Percentiles rank a stretch among this genome's conserved stretches.
Conservation (phyloP, 495 filamentous ascomycete species). For the Penicillium maclennaniae region DNA sequence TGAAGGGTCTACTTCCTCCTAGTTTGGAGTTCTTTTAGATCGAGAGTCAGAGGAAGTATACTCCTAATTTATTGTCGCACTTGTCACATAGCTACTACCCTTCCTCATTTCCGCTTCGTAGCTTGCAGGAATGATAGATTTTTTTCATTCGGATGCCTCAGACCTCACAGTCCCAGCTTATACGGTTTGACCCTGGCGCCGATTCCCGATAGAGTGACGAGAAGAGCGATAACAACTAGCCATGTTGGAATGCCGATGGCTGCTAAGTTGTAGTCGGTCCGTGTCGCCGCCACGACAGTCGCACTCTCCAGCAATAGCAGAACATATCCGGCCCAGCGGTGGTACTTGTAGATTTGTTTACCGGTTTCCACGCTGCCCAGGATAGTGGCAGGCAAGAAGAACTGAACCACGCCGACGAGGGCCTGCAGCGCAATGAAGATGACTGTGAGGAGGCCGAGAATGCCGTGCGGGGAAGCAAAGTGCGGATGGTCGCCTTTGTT, state of each 20-base stretch:
- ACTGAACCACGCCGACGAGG: slow-evolving; percentile 73
- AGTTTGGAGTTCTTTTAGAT: not conserved
- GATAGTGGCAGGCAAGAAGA: slow-evolving; percentile 56
- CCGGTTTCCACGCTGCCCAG: slow-evolving; percentile 77
- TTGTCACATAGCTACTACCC: not conserved
- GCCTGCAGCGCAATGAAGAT: slow-evolving; percentile 68
- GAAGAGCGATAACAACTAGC: slow-evolving; percentile 57
- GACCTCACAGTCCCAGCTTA: slow-evolving; percentile 64
- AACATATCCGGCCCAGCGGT: slow-evolving; percentile 74
- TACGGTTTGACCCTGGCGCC: slow-evolving; percentile 74
- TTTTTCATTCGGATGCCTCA: not conserved
- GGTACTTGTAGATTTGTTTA: slow-evolving; percentile 84
- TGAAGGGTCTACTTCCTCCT: not conserved
- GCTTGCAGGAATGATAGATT: not conserved
- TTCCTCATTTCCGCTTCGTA: not conserved
- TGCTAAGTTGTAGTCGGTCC: slow-evolving; percentile 63
- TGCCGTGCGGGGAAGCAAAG: slow-evolving; percentile 74
- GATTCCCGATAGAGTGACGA: slow-evolving; percentile 64
- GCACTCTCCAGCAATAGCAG: slow-evolving; percentile 65
- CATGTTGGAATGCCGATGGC: slow-evolving; percentile 67
- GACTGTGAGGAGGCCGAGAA: slow-evolving; percentile 76
- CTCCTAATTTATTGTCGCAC: not conserved
- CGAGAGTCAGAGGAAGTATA: too few species aligned
- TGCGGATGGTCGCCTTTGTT: slow-evolving; percentile 71
- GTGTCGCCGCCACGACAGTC: slow-evolving; percentile 70